These are phyloP conservation scores for Porcisia hertigi DNA, from an alignment of 208 protist species.

Conservation along the genomic window DNA sequence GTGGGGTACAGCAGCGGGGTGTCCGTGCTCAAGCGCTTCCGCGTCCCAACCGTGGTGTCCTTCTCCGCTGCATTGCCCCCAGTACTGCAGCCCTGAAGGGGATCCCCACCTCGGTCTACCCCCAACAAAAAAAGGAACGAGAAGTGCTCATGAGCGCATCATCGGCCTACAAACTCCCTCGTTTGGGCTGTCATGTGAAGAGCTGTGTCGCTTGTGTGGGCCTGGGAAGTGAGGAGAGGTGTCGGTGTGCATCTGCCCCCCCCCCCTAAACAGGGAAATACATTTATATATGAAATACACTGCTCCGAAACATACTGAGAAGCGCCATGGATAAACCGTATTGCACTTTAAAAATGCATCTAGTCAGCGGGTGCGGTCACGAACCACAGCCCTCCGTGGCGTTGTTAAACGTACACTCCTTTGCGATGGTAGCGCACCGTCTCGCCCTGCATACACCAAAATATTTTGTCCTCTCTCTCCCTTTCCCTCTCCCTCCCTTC, in stretches of 20 bases:
- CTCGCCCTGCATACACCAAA: neutral
- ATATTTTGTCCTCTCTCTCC: neutral
- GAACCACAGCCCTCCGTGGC: neutral
- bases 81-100: conserved; percentile 27
- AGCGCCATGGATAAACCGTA: neutral
- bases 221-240: neutral
- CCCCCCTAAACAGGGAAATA: neutral
- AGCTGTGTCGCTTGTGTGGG: neutral
- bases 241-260: neutral
- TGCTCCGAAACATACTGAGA: neutral
- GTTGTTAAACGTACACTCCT: neutral
- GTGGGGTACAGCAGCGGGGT: conserved; percentile 48
- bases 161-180: neutral
- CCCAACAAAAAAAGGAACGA: neutral
- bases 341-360: neutral
- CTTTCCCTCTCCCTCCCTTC: no score
- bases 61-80: conserved; percentile 52
- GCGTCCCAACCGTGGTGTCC: conserved; percentile 41
- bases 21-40: conserved; percentile 35
- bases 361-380: neutral
- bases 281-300: neutral
- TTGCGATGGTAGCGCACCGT: neutral
- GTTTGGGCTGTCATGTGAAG: neutral
- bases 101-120: neutral
- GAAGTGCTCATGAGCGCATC: neutral